Evolutionary conservation across 2,329 filamentous ascomycete genomes (phyloP).

Genomic region (Aspergillus clavatus): DNA sequence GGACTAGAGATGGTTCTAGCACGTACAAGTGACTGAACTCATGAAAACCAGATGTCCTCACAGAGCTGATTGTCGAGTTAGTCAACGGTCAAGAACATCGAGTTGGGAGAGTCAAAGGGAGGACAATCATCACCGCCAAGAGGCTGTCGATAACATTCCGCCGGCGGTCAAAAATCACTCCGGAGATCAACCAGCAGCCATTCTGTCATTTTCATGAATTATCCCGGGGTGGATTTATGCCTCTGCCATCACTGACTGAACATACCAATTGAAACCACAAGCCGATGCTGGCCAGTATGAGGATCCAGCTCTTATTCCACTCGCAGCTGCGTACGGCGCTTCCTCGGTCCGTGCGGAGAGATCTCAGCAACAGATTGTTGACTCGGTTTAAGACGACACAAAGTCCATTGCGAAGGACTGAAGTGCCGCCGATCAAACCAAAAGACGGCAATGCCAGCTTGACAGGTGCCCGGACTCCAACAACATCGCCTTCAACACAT

Average conservation of each 20-base stretch:
- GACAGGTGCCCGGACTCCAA: slow-evolving; percentile 12
- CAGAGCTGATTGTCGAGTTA: neutral
- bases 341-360: slow-evolving; percentile 22
- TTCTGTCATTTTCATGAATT: neutral
- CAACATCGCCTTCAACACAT: slow-evolving; percentile 13
- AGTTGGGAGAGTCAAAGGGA: neutral
- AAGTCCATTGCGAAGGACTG: slow-evolving; percentile 21
- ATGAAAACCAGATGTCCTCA: neutral
- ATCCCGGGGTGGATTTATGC: neutral
- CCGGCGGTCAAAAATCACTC: neutral
- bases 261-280: neutral
- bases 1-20: neutral
- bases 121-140: neutral
- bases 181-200: neutral
- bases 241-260: neutral
- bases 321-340: slow-evolving; percentile 27
- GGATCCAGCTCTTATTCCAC: slow-evolving; percentile 23
- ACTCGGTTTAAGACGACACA: slow-evolving; percentile 28
- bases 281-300: slow-evolving; percentile 14
- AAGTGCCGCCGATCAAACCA: slow-evolving; percentile 13
- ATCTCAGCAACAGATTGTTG: slow-evolving; percentile 24
- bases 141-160: neutral
- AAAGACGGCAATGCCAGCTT: slow-evolving; percentile 14
- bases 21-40: neutral
- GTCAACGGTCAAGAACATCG: neutral